A percentile compares a stretch with the other conserved stretches of the same genome.
phyloP scores from a whole-genome alignment of 2,329 filamentous ascomycete species.

The Diaporthe sp. region DNA sequence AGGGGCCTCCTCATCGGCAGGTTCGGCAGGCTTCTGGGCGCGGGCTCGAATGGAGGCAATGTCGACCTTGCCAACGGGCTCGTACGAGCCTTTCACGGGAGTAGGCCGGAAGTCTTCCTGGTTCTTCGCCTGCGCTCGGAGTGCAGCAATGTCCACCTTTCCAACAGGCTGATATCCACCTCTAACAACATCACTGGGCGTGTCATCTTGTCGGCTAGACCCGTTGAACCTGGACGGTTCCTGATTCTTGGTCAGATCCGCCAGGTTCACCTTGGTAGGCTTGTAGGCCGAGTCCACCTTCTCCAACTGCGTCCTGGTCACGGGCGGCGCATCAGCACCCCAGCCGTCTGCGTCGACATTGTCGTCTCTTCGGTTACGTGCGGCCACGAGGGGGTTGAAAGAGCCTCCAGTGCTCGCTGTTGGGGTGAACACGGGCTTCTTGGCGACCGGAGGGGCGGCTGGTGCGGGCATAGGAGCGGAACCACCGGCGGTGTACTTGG shows the following conservation, averaged over 20 bases:
- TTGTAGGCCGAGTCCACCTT: constrained; percentile 95
- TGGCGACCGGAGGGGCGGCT: constrained; percentile 79
- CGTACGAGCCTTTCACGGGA: constrained; percentile 91
- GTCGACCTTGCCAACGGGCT: constrained; percentile 96
- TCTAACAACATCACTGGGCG: constrained; percentile 76
- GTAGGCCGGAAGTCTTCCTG: constrained; percentile 84
- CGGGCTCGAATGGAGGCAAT: constrained; percentile 93
- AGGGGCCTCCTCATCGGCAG: constrained; percentile 60
- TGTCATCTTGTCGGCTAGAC: constrained; percentile 60
- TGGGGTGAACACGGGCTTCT: constrained; percentile 93
- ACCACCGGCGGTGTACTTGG: constrained; percentile 87
- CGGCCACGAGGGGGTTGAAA: constrained; percentile 78
- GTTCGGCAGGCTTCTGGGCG: constrained; percentile 74
- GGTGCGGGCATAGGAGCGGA: constrained; percentile 66
- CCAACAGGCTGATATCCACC: constrained; percentile 94
- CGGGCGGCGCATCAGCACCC: constrained; percentile 93
- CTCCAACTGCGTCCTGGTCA: constrained; percentile 88
- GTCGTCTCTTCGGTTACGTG: constrained; percentile 71
- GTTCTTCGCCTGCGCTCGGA: constrained; percentile 81
- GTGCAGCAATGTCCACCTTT: constrained; percentile 96
- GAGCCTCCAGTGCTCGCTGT: constrained; percentile 59
- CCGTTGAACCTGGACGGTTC: constrained; percentile 74
- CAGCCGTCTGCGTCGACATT: constrained; percentile 88
- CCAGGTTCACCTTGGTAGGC: constrained; percentile 95
- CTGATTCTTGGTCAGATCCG: constrained; percentile 81